Base-by-base conservation (phyloP, 148 eudicot species). In the Chenopodium berlandieri region DNA sequence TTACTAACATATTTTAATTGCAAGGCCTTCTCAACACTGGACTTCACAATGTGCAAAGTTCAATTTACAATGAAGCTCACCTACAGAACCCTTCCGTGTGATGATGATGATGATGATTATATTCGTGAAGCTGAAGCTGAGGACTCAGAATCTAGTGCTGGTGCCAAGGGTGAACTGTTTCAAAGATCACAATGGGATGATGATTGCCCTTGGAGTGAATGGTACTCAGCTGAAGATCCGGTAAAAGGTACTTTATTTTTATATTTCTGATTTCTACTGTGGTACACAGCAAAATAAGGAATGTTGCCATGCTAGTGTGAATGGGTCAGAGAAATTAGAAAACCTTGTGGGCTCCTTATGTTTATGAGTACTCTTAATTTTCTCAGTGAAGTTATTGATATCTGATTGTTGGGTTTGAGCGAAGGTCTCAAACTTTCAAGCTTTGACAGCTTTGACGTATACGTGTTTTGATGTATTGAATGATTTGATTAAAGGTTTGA, bases 161-260 rank as follows among this genome's bases (percentile, higher is more conserved):
- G 82, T 83, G 34, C 72, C 48, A 91, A 84, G 74, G 77, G 80
- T 73, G 91, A 88, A 40, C 83, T 70, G 69, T 88, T 62, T 86
- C 86, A 76, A 67, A 92, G 88, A 89, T 75, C 87, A 68, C 98
- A 91, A 64, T 95, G 98, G 98, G 98, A 95, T 84, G 96, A 92
- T 83, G 93, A 90, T 77, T 95, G 95, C 80, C 94, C 98, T 81
- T 95, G 98, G 98, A 95, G 98, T 86, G 95, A 93, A 83, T 95
- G 98, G 98, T 95, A 93, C 86, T 90, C 93, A 79, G 96, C 94
- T 46, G 98, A 93, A 82, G 96, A 95, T 87, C 98, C 98, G 25
- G 86, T 93, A 69, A 93, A 85, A 90, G 98, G 98, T 95, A 85
- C 64, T 66, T 71, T 66, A 25, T 40, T 73, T 56, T 22, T 48